These are phyloP conservation scores for Micromonas pusilla DNA, from an alignment of 139 green algal species.

Conservation along the genomic window DNA sequence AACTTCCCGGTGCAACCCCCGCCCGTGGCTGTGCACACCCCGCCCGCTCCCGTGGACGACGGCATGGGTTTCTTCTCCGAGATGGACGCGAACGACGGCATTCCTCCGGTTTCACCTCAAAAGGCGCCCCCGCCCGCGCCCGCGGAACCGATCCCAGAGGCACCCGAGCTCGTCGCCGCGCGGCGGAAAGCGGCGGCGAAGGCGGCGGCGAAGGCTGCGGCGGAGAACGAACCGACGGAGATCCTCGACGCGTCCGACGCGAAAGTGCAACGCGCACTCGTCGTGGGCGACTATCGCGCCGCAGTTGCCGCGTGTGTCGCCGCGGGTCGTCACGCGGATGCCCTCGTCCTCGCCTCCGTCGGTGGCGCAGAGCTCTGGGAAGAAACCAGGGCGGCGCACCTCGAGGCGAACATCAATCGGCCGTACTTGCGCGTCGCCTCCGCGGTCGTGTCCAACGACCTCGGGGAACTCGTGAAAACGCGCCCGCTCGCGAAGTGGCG, in stretches of 20 bases:
- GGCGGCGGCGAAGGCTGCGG: background rate
- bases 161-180: conserved; percentile 1
- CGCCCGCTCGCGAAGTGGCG: conserved; percentile 72
- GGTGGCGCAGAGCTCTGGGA: conserved; percentile 51
- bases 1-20: conserved; percentile 28
- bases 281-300: conserved; percentile 79
- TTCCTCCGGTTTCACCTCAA: background rate
- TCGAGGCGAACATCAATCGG: conserved; percentile 59
- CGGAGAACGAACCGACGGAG: background rate
- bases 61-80: conserved; percentile 46
- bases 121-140: background rate
- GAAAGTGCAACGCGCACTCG: conserved; percentile 69
- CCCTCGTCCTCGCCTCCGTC: conserved; percentile 55
- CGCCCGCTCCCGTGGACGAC: conserved; percentile 29
- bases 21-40: background rate
- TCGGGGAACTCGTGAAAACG: conserved; percentile 62
- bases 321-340: conserved; percentile 77
- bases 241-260: conserved; percentile 3
- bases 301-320: conserved; percentile 82
- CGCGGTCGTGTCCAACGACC: conserved; percentile 61
- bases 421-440: conserved; percentile 64
- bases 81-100: conserved; percentile 28
- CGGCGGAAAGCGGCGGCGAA: background rate
- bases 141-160: background rate
- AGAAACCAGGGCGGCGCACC: conserved; percentile 57